Evolutionary conservation across 371 early-diverging fungal genomes (phyloP), one percentile per base, ranked within the genome.

Genomic region (Circinella minor): DNA sequence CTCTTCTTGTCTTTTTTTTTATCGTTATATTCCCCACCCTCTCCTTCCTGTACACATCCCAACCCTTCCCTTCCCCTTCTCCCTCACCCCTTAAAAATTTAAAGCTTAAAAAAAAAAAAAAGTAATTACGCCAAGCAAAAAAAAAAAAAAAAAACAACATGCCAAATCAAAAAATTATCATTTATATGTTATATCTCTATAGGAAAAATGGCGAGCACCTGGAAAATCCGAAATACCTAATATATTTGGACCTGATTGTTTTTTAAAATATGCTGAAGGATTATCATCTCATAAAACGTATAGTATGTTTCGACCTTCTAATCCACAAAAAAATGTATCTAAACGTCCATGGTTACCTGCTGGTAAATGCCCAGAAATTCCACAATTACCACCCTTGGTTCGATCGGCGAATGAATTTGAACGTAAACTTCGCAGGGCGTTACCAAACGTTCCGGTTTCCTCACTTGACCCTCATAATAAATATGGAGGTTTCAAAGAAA

Each of bases 141-240:
- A n/a, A n/a, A n/a, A n/a, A n/a, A n/a, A n/a, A n/a, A n/a, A n/a
- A n/a, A 27, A 27, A 27, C 27, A 27, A 27, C 27, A 0, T 2
- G 27, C 27, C 27, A 27, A 27, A 27, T 27, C 27, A 27, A 27
- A 27, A 27, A 27, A 27, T 51, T 49, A 20, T 43, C 10, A n/a
- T 54, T 20, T 61, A 65, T 51, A 60, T n/a, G n/a, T n/a, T n/a
- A 46, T 67, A 18, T n/a, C n/a, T n/a, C n/a, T 2, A 27, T 61
- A 72, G 69, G 68, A 82, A 74, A 77, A 78, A 18, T 83, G 83
- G 83, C 70, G 79, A 71, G 74, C 81, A 59, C 83, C 83, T 65
- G 83, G 83, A 65, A 73, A 68, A 43, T 80, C 76, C 65, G 83
- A 83, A 71, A 81, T 83, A 39, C 83, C 83, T n/a, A 81, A 83